A percentile compares a stretch with the other conserved stretches of the same genome.
Conservation (phyloP, 1,139 yeast genomes). For the Kazachstania sp. region DNA sequence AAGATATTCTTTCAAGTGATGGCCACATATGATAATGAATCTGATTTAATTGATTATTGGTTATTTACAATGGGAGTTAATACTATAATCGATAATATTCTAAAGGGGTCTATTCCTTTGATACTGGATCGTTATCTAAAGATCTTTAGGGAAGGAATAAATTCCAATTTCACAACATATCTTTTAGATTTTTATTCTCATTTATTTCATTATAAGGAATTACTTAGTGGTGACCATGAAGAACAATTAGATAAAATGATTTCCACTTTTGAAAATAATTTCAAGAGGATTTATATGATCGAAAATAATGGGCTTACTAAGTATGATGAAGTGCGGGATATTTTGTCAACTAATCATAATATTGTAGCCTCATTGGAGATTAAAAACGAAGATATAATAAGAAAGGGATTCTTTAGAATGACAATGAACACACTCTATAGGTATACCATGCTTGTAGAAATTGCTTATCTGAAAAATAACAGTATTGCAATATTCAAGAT, state of each 20-base stretch:
- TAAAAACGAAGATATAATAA: conserved; percentile 6
- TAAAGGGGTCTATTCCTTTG: neutral
- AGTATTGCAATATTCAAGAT: conserved; percentile 32
- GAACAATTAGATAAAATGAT: conserved; percentile 1
- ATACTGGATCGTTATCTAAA: neutral
- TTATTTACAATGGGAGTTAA: neutral
- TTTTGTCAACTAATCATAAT: conserved; percentile 9
- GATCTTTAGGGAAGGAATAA: neutral
- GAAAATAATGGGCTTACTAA: conserved; percentile 6
- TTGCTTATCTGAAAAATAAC: conserved; percentile 17
- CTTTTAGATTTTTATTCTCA: conserved; percentile 1
- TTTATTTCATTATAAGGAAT: neutral
- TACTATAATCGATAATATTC: neutral
- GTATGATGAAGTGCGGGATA: conserved; percentile 13
- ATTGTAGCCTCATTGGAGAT: conserved; percentile 12
- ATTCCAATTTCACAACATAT: neutral
- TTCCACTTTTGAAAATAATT: conserved; percentile 10
- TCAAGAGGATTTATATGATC: conserved; percentile 10
- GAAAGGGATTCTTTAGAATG: conserved; percentile 14
- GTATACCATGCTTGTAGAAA: conserved; percentile 23
- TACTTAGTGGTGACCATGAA: neutral
- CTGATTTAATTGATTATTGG: neutral
- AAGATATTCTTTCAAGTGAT: neutral
- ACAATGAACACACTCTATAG: conserved; percentile 7
- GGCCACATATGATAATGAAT: neutral